Base-by-base conservation (phyloP, 2,329 filamentous ascomycete species). In the Hypoxylon sp. region DNA sequence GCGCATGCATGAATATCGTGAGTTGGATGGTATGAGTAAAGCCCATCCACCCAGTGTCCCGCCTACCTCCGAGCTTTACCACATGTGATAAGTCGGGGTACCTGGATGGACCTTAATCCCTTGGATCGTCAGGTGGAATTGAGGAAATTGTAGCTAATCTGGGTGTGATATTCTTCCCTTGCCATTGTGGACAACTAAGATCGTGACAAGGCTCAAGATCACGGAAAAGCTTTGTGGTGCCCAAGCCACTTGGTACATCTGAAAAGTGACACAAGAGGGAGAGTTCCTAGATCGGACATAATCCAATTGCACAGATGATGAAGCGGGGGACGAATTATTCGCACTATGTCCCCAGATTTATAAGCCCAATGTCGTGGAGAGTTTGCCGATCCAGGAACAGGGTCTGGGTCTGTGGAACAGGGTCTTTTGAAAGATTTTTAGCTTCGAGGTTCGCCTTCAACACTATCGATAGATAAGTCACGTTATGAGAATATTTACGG, bases 1-100 rank as follows among this genome's bases (percentile, higher is more conserved):
- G 31, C 54, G 13, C n/a, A 64, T 68, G 60, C 65, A 64, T 51
- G 48, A 25, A 25, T 48, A 54, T 54, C 54, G 46, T 37, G 44
- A 50, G 37, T 31, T 40, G 31, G 20, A 25, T 51, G 27, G 30
- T 50, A 42, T 51, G 13, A 48, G 46, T 22, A 46, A 64, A 42
- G 48, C n/a, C 10, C 10, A 44, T 22, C 40, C 22, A 33, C 27
- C 22, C 22, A 14, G 33, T n/a, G 3, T 27, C 25, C 50, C 37
- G 50, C n/a, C 31, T 33, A 13, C 30, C 33, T 44, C 61, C 37
- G 31, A 27, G 31, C 33, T 17, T 13, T 48, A 35, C 48, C 5
- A 48, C 14, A 22, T 37, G 31, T 5, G 40, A 8, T 11, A 17
- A 17, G 13, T 53, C 48, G 30, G 54, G 44, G 30, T 31, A 49